Evolutionary conservation across 2,329 filamentous ascomycete species (phyloP).

Genomic region (Cladophialophora immunda): DNA sequence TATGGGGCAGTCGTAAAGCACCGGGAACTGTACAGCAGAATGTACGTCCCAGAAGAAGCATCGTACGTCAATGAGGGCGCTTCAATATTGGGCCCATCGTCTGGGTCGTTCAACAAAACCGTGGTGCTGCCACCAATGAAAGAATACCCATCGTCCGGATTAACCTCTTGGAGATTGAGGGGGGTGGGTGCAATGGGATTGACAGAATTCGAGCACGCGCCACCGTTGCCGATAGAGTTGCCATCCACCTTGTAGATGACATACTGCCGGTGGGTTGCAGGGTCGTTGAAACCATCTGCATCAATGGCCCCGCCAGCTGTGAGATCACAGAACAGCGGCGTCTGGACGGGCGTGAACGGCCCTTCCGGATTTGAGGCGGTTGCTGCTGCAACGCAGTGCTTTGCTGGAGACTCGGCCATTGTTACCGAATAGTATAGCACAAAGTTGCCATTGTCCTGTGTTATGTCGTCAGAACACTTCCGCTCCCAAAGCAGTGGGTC

Average conservation of each 20-base stretch:
- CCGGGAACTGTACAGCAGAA: slow-evolving; percentile 63
- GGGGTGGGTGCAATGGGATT: slow-evolving; percentile 48
- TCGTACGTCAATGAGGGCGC: slow-evolving; percentile 63
- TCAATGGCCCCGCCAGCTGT: slow-evolving; percentile 69
- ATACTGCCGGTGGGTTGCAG: slow-evolving; percentile 61
- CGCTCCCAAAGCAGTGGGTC: slow-evolving; percentile 44
- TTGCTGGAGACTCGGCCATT: slow-evolving; percentile 51
- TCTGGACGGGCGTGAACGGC: slow-evolving; percentile 60
- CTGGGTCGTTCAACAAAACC: slow-evolving; percentile 69
- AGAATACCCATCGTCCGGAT: slow-evolving; percentile 58
- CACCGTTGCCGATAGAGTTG: slow-evolving; percentile 61
- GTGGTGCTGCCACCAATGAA: slow-evolving; percentile 61
- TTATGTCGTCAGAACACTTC: slow-evolving; percentile 60
- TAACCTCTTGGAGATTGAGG: slow-evolving; percentile 51
- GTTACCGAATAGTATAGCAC: slow-evolving; percentile 66
- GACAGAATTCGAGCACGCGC: slow-evolving; percentile 57
- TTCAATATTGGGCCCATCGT: slow-evolving; percentile 70
- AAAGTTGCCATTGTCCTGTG: slow-evolving; percentile 48
- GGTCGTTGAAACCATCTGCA: slow-evolving; percentile 66
- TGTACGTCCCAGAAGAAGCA: slow-evolving; percentile 54
- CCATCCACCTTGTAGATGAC: slow-evolving; percentile 74
- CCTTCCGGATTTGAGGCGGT: slow-evolving; percentile 59
- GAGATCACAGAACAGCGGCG: slow-evolving; percentile 62
- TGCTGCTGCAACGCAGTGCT: slow-evolving; percentile 67
- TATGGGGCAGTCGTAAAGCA: slow-evolving; percentile 63